Base-by-base conservation (phyloP, 1,284 basidiomycete species). In the Wallemia mellicola region DNA sequence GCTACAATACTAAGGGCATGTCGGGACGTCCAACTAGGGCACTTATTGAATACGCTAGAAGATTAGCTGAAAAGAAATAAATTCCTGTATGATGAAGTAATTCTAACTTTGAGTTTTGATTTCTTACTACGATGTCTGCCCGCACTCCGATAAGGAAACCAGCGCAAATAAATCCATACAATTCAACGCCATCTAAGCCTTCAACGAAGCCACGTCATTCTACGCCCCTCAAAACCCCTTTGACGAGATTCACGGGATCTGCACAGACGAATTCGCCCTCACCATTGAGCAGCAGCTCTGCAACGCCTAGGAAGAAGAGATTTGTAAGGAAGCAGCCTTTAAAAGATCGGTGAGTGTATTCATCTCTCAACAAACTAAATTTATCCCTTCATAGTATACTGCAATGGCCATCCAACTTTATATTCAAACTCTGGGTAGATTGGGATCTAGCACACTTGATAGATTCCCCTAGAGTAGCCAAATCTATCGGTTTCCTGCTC, bases 11-110 rank as follows among this genome's bases (percentile, higher is more conserved):
- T 67, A 78, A 74, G 62, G 83, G 82, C 2, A 80, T 87, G 79
- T 83, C 83, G 14, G 85, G 85, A 2, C 76, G 83, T 28, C 81
- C 83, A 57, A 81, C 83, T 63, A 74, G 81, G 76, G 79, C 67
- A 61, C 77, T 72, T 22, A 62, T 66, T 59, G 66, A 67, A 58
- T 68, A 57, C 24, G 55, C 55, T 3, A 26, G 55, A 48, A 11
- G 22, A 48, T 48, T 48, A n/a, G 38, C 38, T 48, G n/a, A 48
- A 48, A 48, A 5, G 22, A 11, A 22, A 11, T 17, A 48, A 15
- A 48, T n/a, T 11, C 14, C 3, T 48, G 38, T 48, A 30, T 48
- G 38, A 15, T n/a, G n/a, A n/a, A n/a, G n/a, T n/a, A n/a, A n/a
- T 11, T 11, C 38, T 22, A 11, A 17, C 14, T 15, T 48, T 48